Percentiles rank a stretch among this genome's conserved stretches.
phyloP scores from a whole-genome alignment of 257 asterid species.

The Gentiana straminea region DNA sequence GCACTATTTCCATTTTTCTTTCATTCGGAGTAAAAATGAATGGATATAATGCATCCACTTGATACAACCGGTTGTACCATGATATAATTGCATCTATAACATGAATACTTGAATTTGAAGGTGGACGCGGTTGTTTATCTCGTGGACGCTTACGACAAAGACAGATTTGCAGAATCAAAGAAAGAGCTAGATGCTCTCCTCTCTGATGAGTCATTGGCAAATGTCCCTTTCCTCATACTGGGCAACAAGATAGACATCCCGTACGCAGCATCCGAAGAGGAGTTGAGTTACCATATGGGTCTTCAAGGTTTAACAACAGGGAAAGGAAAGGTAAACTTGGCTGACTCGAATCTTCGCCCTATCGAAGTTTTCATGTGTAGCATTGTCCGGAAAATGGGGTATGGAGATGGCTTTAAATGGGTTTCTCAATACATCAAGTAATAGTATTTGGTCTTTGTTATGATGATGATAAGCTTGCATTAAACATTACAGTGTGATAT shows the following conservation, averaged over 20 bases:
- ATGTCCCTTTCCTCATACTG: constrained; percentile 66
- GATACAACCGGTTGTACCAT: no score
- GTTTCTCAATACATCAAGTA: constrained; percentile 64
- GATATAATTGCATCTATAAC: neutral
- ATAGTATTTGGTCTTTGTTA: constrained; percentile 17
- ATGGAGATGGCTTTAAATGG: constrained; percentile 90
- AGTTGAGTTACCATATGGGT: constrained; percentile 58
- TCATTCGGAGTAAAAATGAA: neutral
- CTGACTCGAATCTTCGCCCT: constrained; percentile 58
- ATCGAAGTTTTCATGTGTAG: constrained; percentile 87
- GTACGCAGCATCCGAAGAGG: constrained; percentile 77
- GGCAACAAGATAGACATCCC: constrained; percentile 85
- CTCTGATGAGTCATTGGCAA: constrained; percentile 61
- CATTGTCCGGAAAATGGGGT: constrained; percentile 85
- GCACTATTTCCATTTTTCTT: neutral
- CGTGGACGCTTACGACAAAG: constrained; percentile 73
- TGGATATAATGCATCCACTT: neutral
- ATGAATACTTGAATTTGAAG: constrained; percentile 22
- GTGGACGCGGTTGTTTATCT: constrained; percentile 80
- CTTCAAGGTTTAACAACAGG: constrained; percentile 60
- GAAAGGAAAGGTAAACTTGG: constrained; percentile 63
- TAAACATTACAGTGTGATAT: constrained; percentile 1
- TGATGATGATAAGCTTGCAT: constrained; percentile 2
- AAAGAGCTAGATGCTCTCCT: constrained; percentile 77
- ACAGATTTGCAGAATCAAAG: constrained; percentile 72